A percentile compares a stretch with the other conserved stretches of the same genome.
These are phyloP conservation scores for Xylaria sp. DNA, from an alignment of 2,329 filamentous ascomycete genomes.

Conservation along the genomic window DNA sequence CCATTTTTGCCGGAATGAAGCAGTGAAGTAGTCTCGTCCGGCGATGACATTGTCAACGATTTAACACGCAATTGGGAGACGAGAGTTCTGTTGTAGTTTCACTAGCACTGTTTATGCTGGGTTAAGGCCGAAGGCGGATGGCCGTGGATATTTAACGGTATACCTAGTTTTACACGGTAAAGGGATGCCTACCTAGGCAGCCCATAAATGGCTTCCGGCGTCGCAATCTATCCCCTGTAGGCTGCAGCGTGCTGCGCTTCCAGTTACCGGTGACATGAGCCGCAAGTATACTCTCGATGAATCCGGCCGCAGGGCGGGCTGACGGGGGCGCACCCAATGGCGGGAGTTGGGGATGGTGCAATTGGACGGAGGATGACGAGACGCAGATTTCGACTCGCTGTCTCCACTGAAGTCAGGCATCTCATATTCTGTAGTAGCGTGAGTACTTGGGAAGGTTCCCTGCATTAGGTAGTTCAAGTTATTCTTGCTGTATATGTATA, in stretches of 20 bases:
- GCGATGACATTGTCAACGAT: constrained; percentile 7
- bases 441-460: too few species aligned
- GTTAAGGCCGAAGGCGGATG: neutral
- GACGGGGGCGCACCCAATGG: constrained; percentile 16
- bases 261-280: neutral
- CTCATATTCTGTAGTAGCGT: neutral
- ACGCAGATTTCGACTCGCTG: constrained; percentile 1
- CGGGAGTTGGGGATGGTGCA: constrained; percentile 15
- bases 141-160: neutral
- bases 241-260: neutral
- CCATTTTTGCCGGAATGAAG: constrained; percentile 19
- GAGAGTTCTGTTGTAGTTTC: neutral
- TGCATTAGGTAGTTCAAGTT: too few species aligned
- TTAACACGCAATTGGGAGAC: neutral
- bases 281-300: neutral
- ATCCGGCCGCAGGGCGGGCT: neutral
- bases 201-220: neutral
- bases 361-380: constrained; percentile 16
- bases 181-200: neutral
- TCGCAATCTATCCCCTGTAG: constrained; percentile 19
- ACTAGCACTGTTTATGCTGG: neutral
- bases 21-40: constrained; percentile 28
- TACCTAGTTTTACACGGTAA: neutral
- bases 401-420: neutral
- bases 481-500: too few species aligned